Base-by-base conservation (phyloP, 2,329 filamentous ascomycete genomes). In the Penicillium verrucosum region DNA sequence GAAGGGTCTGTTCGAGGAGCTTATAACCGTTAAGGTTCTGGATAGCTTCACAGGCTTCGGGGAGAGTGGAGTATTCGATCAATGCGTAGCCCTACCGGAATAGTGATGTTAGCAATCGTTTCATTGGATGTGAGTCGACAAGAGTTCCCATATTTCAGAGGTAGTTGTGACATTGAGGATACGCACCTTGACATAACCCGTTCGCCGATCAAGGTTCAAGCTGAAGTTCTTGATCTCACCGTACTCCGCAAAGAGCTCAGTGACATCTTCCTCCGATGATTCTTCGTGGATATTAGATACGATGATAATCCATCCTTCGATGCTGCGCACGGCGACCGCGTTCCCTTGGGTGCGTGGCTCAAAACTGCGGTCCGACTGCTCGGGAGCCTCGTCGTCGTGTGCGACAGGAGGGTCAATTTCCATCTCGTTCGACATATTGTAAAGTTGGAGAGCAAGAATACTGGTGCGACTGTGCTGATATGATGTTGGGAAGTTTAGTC, bases 291-390 rank as follows among this genome's bases (percentile, higher is more conserved):
- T 83, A 62, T 88, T 87, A n/a, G 84, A 85, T 53, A 81, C 84
- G n/a, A 87, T 80, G 59, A 88, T 79, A 69, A 88, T 87, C 85
- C 85, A 88, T 61, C 85, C 85, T 70, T 88, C 85, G 65, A 88
- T 87, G 65, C 82, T 85, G 70, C 85, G 84, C 44, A 88, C 85
- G 9, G 85, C 85, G 74, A 80, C 78, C 27, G 78, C 77, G 56
- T 74, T 75, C 21, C 75, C 65, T 30, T 74, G 65, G 45, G 78
- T 80, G 63, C 73, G 76, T 48, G 75, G 71, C 61, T 80, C 78
- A 56, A 67, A 66, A 42, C 68, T 68, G 53, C 66, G 66, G 54
- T 65, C 65, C 23, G 68, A 65, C 57, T 73, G 65, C 53, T 67
- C 67, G 49, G 64, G 62, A 51, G 61, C 60, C 44, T 70, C 70